These are phyloP conservation scores for Penicillium ochrochloron DNA, from an alignment of 495 filamentous ascomycete species.

Conservation along the genomic window DNA sequence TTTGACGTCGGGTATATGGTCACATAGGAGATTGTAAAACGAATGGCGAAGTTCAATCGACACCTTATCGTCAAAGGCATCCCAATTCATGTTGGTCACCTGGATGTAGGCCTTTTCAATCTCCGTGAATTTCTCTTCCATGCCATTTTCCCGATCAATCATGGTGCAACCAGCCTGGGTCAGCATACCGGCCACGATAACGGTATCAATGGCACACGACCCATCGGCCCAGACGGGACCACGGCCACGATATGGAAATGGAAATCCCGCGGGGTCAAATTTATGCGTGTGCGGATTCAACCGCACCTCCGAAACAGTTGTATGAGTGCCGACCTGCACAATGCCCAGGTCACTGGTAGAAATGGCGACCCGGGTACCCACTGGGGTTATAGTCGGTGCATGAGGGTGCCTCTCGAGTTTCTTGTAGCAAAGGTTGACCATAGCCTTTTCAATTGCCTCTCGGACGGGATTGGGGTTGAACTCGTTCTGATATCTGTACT, in stretches of 20 bases:
- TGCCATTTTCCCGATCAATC: conserved; percentile 33
- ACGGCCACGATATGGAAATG: conserved; percentile 35
- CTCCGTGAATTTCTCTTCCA: conserved; percentile 20
- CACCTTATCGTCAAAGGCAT: conserved; percentile 21
- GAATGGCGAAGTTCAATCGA: conserved; percentile 30
- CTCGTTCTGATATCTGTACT: too few species aligned
- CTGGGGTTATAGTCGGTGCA: conserved; percentile 20
- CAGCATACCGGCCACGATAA: conserved; percentile 42
- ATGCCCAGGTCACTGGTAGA: conserved; percentile 20
- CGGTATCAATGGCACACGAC: conserved; percentile 38
- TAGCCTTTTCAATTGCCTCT: conserved; percentile 33
- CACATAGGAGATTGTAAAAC: conserved; percentile 23
- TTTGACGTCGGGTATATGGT: conserved; percentile 6
- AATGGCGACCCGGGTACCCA: conserved; percentile 23
- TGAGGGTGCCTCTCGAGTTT: conserved; percentile 37
- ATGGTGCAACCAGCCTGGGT: conserved; percentile 45
- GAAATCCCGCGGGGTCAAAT: conserved; percentile 25
- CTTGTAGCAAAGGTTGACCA: conserved; percentile 37
- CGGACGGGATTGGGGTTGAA: conserved; percentile 15
- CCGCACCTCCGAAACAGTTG: conserved; percentile 22
- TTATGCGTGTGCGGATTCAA: conserved; percentile 18
- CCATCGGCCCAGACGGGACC: conserved; percentile 31
- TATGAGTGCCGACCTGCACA: conserved; percentile 23
- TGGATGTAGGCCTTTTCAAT: conserved; percentile 41
- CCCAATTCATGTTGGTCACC: conserved; percentile 41